Evolutionary conservation across 139 green algal genomes (phyloP).

Genomic region (Chlamydomonas sphaeroides): DNA sequence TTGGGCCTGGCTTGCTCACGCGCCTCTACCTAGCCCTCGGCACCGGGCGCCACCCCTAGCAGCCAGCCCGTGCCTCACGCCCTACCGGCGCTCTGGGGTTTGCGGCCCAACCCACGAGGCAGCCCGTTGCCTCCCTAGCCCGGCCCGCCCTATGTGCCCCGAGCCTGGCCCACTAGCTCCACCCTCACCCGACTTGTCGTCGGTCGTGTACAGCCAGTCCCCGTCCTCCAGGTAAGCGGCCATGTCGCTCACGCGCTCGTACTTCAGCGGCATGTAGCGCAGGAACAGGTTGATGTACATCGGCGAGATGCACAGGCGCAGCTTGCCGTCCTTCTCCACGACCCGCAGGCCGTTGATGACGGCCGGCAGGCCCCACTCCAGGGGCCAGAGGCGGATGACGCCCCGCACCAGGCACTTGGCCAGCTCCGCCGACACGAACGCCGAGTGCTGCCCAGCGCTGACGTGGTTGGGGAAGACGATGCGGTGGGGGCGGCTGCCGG

Average conservation of each 20-base stretch:
- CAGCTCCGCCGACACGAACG: background rate
- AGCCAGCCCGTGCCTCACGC: no score
- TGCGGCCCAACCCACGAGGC: no score
- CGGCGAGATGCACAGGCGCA: conserved; percentile 9
- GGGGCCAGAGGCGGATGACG: background rate
- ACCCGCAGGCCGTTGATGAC: background rate
- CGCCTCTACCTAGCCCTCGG: no score
- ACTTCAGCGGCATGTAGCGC: background rate
- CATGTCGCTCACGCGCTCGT: background rate
- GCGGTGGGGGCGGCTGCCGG: background rate
- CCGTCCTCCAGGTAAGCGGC: background rate
- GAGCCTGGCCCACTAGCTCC: no score
- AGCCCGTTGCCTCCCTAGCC: no score
- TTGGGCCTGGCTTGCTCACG: no score
- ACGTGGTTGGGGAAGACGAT: background rate
- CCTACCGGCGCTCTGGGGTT: no score
- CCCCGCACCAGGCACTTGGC: background rate
- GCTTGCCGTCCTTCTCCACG: background rate
- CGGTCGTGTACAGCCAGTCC: background rate
- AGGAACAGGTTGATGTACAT: conserved; percentile 23
- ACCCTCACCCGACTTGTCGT: conserved; percentile 7
- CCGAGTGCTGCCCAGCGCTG: no score
- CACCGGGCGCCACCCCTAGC: no score
- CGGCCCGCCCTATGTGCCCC: no score
- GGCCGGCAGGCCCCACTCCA: background rate